These are phyloP conservation scores for Chondrostereum purpureum DNA, from an alignment of 1,284 basidiomycete species.

Conservation along the genomic window DNA sequence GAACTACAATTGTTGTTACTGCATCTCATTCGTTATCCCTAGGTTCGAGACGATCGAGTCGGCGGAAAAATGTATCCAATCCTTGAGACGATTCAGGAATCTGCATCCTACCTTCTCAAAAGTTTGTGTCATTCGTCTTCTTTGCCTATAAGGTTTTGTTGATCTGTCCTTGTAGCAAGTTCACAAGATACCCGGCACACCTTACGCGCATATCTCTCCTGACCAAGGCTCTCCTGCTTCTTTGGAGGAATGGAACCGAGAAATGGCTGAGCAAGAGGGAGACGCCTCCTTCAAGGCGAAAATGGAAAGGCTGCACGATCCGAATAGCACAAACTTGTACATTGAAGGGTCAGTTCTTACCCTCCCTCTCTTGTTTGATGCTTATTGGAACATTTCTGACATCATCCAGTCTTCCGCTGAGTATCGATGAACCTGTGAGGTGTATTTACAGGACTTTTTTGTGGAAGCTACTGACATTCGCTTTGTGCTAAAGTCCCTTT, in stretches of 20 bases:
- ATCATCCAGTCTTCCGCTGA: conserved; percentile 46
- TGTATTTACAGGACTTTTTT: neutral
- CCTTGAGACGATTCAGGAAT: conserved; percentile 59
- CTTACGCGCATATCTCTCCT: conserved; percentile 29
- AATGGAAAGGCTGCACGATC: conserved; percentile 64
- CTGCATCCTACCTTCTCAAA: conserved; percentile 69
- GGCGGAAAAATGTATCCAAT: conserved; percentile 63
- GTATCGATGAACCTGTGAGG: conserved; percentile 41
- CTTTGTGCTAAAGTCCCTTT: conserved; percentile 39
- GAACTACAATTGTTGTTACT: neutral
- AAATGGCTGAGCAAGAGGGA: conserved; percentile 12
- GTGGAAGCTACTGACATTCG: conserved; percentile 6
- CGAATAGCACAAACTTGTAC: conserved; percentile 62
- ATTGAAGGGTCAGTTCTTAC: conserved; percentile 52
- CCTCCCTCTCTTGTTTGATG: conserved; percentile 3
- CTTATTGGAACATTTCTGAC: conserved; percentile 5
- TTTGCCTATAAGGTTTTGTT: neutral
- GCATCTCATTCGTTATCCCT: conserved; percentile 6
- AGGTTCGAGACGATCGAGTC: conserved; percentile 59
- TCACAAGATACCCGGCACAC: conserved; percentile 72
- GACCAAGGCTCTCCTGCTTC: conserved; percentile 7
- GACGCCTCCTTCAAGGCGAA: conserved; percentile 57
- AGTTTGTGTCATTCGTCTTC: conserved; percentile 16
- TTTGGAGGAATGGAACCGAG: conserved; percentile 20
- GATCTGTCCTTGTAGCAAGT: conserved; percentile 43